These are phyloP conservation scores for Climacium dendroides DNA, from an alignment of 225 moss, liverwort and hornwort genomes.

Conservation along the genomic window DNA sequence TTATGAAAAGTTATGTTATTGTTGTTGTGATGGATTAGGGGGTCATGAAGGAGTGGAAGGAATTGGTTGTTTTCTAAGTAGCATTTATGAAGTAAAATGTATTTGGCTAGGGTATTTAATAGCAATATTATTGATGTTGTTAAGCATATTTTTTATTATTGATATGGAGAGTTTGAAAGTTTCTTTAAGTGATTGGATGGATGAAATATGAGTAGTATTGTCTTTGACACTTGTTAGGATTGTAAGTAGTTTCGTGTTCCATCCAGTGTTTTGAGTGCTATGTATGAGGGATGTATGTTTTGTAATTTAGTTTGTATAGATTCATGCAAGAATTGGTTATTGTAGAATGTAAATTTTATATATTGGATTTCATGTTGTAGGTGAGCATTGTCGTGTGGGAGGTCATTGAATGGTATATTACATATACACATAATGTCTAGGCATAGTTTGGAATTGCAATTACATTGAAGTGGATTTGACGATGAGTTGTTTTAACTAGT, in stretches of 20 bases:
- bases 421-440: accelerated
- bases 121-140: not conserved
- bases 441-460: not conserved
- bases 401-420: not conserved
- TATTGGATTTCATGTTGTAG: too few species aligned
- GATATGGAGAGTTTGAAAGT: not conserved
- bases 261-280: too few species aligned
- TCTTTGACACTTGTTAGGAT: accelerated
- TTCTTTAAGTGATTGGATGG: not conserved
- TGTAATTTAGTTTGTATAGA: not conserved
- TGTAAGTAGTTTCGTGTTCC: not conserved
- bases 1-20: too few species aligned
- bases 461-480: too few species aligned
- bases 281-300: not conserved
- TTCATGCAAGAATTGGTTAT: not conserved
- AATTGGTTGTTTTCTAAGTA: too few species aligned
- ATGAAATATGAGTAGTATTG: not conserved
- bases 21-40: too few species aligned
- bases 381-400: accelerated
- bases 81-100: not conserved
- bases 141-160: not conserved
- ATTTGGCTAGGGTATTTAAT: not conserved
- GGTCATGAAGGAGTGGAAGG: too few species aligned
- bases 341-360: not conserved
- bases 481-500: too few species aligned